Conservation (phyloP, 768 basidiomycete genomes). For the Trametes cubensis region DNA sequence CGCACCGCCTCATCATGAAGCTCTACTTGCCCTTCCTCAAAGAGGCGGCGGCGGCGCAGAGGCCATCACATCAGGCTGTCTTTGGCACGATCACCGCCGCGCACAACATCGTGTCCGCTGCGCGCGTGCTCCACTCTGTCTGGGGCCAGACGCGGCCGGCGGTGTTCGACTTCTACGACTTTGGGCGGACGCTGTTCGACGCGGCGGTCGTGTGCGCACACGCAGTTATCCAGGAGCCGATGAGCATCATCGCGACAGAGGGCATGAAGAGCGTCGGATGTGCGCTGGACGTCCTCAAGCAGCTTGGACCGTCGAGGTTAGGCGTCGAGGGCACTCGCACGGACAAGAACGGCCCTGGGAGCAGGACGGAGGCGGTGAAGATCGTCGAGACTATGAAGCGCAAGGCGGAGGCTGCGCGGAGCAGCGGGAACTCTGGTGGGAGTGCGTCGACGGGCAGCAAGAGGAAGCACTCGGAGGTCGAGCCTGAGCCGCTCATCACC, state of each 20-base stretch:
- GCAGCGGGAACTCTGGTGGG: slow-evolving; percentile 22
- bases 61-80: slow-evolving; percentile 53
- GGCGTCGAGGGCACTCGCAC: slow-evolving; percentile 37
- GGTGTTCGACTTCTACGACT: slow-evolving; percentile 58
- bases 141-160: slow-evolving; percentile 48
- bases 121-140: slow-evolving; percentile 44
- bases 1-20: slow-evolving; percentile 63
- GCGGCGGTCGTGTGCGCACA: slow-evolving; percentile 68
- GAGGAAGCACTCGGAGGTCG: slow-evolving; percentile 47
- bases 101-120: slow-evolving; percentile 60
- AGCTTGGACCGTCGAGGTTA: slow-evolving; percentile 29
- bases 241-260: slow-evolving; percentile 47
- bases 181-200: slow-evolving; percentile 65
- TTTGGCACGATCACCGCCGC: slow-evolving; percentile 66
- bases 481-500: slow-evolving; percentile 33
- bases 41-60: slow-evolving; percentile 31
- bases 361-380: slow-evolving; percentile 41
- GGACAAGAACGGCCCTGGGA: slow-evolving; percentile 30
- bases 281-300: slow-evolving; percentile 48
- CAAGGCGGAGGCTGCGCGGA: slow-evolving; percentile 42
- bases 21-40: slow-evolving; percentile 69
- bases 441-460: slow-evolving; percentile 39
- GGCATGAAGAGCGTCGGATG: slow-evolving; percentile 50
- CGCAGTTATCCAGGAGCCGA: slow-evolving; percentile 57
- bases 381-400: slow-evolving; percentile 44